Percentiles rank a stretch among this genome's conserved stretches.
Evolutionary conservation across 1,284 basidiomycete genomes (phyloP).

Genomic region (Sanguinoderma infundibulare): DNA sequence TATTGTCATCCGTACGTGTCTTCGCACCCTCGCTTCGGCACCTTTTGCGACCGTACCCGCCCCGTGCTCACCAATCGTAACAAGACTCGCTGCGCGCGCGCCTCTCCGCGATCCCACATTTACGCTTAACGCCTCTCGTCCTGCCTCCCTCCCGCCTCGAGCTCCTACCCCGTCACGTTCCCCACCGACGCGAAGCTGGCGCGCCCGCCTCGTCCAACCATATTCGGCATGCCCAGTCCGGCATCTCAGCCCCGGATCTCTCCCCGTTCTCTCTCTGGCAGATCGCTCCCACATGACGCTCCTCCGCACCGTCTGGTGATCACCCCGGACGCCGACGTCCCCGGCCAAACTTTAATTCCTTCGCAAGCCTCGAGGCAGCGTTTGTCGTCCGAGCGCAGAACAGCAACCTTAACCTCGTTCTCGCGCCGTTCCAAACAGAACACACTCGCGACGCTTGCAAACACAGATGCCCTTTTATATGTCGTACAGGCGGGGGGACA

Average conservation of each 20-base stretch:
- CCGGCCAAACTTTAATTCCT: neutral
- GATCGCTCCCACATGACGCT: slow-evolving; percentile 8
- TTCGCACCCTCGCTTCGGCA: neutral
- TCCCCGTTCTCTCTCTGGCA: neutral
- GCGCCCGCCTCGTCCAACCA: neutral
- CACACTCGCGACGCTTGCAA: neutral
- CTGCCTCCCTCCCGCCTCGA: neutral
- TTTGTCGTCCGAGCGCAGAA: neutral
- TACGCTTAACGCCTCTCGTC: neutral
- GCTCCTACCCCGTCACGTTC: neutral
- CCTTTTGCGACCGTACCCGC: neutral
- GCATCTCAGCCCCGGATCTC: neutral
- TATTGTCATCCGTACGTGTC: neutral
- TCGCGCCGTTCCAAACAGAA: neutral
- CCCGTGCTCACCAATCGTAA: no score
- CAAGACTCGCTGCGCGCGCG: no score
- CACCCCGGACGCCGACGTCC: neutral
- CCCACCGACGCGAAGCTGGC: neutral
- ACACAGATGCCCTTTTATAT: neutral
- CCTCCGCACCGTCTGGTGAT: slow-evolving; percentile 2
- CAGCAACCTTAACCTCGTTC: neutral
- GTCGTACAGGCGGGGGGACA: neutral
- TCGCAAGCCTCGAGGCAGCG: neutral
- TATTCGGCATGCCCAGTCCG: neutral
- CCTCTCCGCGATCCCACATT: no score